Evolutionary conservation across 2,329 filamentous ascomycete species (phyloP).

Genomic region (Cercospora sojina): DNA sequence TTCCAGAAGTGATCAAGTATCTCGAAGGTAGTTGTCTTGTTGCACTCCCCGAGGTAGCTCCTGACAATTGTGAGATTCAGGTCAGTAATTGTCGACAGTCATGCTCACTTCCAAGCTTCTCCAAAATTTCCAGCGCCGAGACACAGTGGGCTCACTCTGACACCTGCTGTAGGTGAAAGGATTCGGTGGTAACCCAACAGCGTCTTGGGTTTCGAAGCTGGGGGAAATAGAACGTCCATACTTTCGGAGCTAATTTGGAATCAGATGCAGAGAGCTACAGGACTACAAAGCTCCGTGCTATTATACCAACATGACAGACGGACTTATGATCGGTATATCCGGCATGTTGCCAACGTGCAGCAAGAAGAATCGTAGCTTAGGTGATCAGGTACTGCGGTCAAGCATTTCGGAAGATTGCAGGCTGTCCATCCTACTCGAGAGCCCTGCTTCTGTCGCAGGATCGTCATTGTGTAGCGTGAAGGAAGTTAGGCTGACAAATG

Average conservation of each 20-base stretch:
- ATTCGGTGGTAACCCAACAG: slow-evolving; percentile 54
- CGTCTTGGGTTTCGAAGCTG: slow-evolving; percentile 37
- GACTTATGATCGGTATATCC: neutral
- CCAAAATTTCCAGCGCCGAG: slow-evolving; percentile 58
- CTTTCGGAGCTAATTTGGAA: too few relatives aligned
- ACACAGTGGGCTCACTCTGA: slow-evolving; percentile 56
- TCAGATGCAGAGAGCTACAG: neutral
- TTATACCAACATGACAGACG: too few relatives aligned
- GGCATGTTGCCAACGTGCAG: neutral
- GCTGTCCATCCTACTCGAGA: neutral
- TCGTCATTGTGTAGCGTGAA: neutral
- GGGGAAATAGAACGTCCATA: slow-evolving; percentile 3
- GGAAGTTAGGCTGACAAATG: neutral
- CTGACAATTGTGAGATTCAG: slow-evolving; percentile 33
- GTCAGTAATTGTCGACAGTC: neutral
- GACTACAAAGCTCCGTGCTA: neutral
- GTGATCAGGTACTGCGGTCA: neutral
- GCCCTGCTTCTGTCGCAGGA: neutral
- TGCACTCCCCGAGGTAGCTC: slow-evolving; percentile 33
- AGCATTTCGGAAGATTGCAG: neutral
- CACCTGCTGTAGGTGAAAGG: slow-evolving; percentile 51
- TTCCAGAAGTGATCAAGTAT: slow-evolving; percentile 39
- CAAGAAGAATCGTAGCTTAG: neutral
- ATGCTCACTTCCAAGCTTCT: slow-evolving; percentile 45
- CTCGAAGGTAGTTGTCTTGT: slow-evolving; percentile 35